These are phyloP conservation scores for Inonotus obliquus DNA, from an alignment of 1,284 basidiomycete genomes.

Conservation along the genomic window DNA sequence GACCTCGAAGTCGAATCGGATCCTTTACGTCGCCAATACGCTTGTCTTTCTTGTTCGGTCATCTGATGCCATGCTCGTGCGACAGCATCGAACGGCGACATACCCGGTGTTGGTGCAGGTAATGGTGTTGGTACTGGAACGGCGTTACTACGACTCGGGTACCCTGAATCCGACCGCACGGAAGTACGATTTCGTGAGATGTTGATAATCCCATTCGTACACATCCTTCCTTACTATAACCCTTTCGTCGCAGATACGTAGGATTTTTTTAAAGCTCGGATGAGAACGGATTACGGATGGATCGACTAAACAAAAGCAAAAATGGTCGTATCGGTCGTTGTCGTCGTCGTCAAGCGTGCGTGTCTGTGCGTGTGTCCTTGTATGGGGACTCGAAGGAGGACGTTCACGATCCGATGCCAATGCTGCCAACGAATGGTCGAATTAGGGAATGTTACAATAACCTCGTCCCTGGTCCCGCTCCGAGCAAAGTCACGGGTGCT, in stretches of 20 bases:
- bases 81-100: slow-evolving; percentile 16
- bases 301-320: no score
- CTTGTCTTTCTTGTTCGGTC: slow-evolving; percentile 14
- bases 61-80: slow-evolving; percentile 12
- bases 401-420: no score
- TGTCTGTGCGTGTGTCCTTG: no score
- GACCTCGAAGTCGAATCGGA: not conserved
- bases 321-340: no score
- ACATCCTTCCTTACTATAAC: no score
- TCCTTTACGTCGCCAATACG: slow-evolving; percentile 11
- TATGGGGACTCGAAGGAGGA: no score
- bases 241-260: no score
- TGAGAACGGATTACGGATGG: no score
- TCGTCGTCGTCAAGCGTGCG: no score
- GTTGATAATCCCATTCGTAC: not conserved
- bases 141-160: not conserved
- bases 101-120: not conserved
- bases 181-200: not conserved
- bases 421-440: no score
- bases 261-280: no score
- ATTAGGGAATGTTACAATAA: slow-evolving; percentile 16
- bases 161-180: no score
- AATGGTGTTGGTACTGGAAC: not conserved
- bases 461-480: not conserved
- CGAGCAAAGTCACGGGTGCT: not conserved